Evolutionary conservation across 108 stramenopile genomes (phyloP).

Genomic region (Chaetoceros muelleri): DNA sequence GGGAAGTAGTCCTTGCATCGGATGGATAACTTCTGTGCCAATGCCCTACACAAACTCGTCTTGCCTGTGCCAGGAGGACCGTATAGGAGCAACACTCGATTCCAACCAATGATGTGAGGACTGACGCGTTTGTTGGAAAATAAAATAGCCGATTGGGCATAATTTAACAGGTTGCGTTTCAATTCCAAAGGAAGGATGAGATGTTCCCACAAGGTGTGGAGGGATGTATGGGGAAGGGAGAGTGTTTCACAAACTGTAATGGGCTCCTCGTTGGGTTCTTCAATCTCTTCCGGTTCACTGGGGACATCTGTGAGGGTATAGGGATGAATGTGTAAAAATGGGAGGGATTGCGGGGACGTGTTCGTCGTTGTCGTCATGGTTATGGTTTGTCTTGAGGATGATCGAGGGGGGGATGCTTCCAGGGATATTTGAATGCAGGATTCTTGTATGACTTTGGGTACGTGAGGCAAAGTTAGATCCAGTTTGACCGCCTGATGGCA

Average conservation of each 20-base stretch:
- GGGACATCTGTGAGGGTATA: constrained; percentile 34
- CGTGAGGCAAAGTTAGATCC: background rate
- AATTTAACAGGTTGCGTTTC: constrained; percentile 21
- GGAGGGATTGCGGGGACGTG: background rate
- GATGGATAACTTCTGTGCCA: constrained; percentile 73
- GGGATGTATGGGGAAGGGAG: constrained; percentile 28
- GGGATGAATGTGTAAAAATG: constrained; percentile 8
- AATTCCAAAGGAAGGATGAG: constrained; percentile 24
- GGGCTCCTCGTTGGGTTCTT: constrained; percentile 33
- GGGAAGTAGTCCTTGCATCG: constrained; percentile 40
- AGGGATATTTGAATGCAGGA: background rate
- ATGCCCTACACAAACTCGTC: constrained; percentile 58
- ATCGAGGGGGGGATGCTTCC: background rate
- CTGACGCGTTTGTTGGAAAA: constrained; percentile 30
- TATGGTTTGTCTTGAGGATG: too few species aligned
- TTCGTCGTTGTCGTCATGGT: too few species aligned
- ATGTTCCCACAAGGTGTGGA: constrained; percentile 33
- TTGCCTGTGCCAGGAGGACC: constrained; percentile 82
- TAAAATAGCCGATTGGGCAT: constrained; percentile 31
- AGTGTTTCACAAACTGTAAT: constrained; percentile 35
- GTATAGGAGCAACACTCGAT: constrained; percentile 73
- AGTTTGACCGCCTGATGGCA: too few species aligned
- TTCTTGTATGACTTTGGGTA: background rate
- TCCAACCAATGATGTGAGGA: constrained; percentile 53
- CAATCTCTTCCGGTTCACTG: constrained; percentile 23